These are phyloP conservation scores for Sporobolomyces roseus DNA, from an alignment of 768 basidiomycete species.

Conservation along the genomic window DNA sequence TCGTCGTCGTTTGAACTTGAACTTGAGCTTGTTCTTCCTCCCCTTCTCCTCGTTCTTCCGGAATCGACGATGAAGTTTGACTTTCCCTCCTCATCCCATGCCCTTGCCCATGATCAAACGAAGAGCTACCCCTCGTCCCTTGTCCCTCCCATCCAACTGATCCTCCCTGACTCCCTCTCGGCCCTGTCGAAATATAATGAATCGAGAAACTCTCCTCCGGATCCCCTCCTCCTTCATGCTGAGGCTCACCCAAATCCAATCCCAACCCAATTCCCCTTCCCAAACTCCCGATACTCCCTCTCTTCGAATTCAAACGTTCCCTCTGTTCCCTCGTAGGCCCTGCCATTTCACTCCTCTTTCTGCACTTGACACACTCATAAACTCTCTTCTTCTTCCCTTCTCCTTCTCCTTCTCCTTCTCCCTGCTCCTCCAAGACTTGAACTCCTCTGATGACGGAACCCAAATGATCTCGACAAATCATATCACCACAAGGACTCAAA, in stretches of 20 bases:
- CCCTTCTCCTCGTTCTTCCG: too few species aligned
- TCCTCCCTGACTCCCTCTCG: background rate
- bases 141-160: too few species aligned
- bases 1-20: too few species aligned
- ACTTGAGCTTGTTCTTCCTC: too few species aligned
- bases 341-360: slow-evolving; percentile 8
- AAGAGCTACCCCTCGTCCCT: too few species aligned
- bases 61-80: background rate
- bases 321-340: background rate
- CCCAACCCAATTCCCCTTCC: background rate
- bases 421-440: background rate
- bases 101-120: too few species aligned
- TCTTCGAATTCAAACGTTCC: background rate
- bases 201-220: slow-evolving; percentile 19
- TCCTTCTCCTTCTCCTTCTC: background rate
- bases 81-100: background rate
- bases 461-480: slow-evolving; percentile 28
- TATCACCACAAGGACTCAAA: slow-evolving; percentile 23
- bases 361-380: slow-evolving; percentile 7
- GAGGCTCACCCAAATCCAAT: too few species aligned
- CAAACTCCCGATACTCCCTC: background rate
- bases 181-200: slow-evolving; percentile 24
- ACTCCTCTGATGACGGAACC: background rate
- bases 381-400: background rate
- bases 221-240: background rate